Percentiles rank a stretch among this genome's conserved stretches.
Conservation (phyloP, 345 rosid genomes). For the Iberis pinnata region DNA sequence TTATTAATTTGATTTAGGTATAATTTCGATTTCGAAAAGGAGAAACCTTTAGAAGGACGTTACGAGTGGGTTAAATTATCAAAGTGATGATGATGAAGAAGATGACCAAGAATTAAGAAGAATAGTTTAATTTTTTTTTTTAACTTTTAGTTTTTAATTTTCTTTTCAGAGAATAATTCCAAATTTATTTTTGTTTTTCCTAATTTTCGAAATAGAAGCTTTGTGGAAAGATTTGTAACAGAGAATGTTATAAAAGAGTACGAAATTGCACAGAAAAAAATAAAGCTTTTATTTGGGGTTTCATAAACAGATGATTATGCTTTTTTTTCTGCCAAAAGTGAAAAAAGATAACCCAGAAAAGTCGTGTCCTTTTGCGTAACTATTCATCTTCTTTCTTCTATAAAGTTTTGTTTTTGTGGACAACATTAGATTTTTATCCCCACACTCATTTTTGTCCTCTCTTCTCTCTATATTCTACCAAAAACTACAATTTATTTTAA, state of each 20-base stretch:
- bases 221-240: conserved; percentile 13
- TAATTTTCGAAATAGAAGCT: conserved; percentile 5
- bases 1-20: conserved; percentile 33
- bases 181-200: background rate
- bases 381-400: conserved; percentile 6
- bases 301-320: conserved; percentile 4
- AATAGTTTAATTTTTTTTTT: background rate
- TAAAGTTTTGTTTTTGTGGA: conserved; percentile 15
- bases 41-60: conserved; percentile 66
- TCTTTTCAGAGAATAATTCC: conserved; percentile 4
- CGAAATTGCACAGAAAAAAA: conserved; percentile 21
- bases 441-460: conserved; percentile 15
- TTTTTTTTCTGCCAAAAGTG: conserved; percentile 15
- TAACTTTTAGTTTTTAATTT: conserved; percentile 17
- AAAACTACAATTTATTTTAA: too few relatives aligned
- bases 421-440: background rate
- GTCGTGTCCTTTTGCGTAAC: conserved; percentile 20
- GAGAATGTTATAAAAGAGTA: conserved; percentile 23
- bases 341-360: conserved; percentile 23
- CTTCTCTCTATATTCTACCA: background rate
- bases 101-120: background rate
- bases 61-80: conserved; percentile 56
- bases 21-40: conserved; percentile 54
- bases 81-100: background rate
- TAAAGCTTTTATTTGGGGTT: conserved; percentile 3